Percentiles rank a stretch among this genome's conserved stretches.
Conservation (phyloP, 345 rosid species). For the Psidium friedrichsthalianum region DNA sequence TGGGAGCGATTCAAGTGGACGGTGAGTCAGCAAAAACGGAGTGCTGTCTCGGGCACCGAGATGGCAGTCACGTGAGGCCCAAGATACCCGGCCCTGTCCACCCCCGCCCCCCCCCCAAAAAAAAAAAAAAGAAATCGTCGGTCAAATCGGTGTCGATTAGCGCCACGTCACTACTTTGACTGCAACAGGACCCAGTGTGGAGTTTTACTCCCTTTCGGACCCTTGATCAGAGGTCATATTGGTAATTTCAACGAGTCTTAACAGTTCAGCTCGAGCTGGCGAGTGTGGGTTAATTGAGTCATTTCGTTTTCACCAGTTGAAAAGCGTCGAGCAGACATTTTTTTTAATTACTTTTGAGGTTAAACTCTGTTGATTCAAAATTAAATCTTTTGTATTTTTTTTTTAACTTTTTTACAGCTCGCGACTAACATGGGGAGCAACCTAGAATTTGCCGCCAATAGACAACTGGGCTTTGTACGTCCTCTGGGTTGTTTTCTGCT, state of each 20-base stretch:
- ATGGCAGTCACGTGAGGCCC: conserved; percentile 68
- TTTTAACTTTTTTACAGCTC: conserved; percentile 23
- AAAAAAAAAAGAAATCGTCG: not conserved
- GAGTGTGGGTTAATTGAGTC: not conserved
- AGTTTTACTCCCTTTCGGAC: not conserved
- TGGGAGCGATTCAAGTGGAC: conserved; percentile 2
- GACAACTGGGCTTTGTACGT: conserved; percentile 30
- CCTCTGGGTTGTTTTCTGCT: conserved; percentile 43
- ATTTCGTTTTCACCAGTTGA: not conserved
- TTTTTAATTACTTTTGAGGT: not conserved
- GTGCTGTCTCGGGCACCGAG: conserved; percentile 24
- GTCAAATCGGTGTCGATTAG: not conserved
- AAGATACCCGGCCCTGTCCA: conserved; percentile 55
- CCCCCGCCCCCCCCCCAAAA: not conserved
- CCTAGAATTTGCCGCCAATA: conserved; percentile 80
- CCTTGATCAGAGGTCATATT: not conserved
- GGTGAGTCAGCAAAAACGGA: conserved; percentile 32
- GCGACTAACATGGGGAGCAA: conserved; percentile 60
- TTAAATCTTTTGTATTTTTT: not conserved
- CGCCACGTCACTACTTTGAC: not conserved
- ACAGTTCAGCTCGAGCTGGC: not conserved
- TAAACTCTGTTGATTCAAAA: not conserved
- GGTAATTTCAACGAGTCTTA: not conserved
- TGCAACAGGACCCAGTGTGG: not conserved
- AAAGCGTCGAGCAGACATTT: not conserved